Percentiles rank a stretch among this genome's conserved stretches.
phyloP scores from a whole-genome alignment of 352 stramenopile genomes.

The Phytophthora ramorum region DNA sequence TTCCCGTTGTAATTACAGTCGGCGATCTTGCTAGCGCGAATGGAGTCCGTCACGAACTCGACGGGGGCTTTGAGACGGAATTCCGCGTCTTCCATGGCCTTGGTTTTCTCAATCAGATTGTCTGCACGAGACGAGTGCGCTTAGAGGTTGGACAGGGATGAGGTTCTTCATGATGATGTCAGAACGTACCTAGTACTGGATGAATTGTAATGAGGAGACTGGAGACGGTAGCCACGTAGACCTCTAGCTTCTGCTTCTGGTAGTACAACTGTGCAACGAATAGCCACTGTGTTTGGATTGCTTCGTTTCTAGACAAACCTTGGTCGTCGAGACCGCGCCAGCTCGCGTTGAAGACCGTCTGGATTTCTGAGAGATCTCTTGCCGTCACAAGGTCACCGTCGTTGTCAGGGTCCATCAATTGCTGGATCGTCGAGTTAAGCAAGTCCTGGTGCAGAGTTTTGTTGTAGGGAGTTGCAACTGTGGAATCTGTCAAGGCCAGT shows the following conservation, averaged over 20 bases:
- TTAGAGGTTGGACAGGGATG: neutral
- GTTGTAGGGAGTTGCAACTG: constrained; percentile 62
- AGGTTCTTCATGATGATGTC: neutral
- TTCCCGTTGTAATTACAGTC: constrained; percentile 68
- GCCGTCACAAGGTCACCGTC: constrained; percentile 41
- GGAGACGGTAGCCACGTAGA: constrained; percentile 42
- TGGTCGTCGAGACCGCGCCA: constrained; percentile 54
- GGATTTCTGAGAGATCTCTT: constrained; percentile 48
- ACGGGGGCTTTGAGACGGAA: constrained; percentile 63
- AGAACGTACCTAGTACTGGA: constrained; percentile 43
- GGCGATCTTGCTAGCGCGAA: constrained; percentile 58
- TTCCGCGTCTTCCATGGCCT: constrained; percentile 60
- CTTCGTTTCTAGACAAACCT: constrained; percentile 48
- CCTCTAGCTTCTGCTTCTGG: constrained; percentile 49
- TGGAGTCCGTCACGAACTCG: constrained; percentile 62
- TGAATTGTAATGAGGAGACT: constrained; percentile 42
- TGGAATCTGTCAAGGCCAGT: constrained; percentile 51
- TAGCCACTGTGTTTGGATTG: constrained; percentile 55
- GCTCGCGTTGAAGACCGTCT: constrained; percentile 58
- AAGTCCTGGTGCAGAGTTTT: constrained; percentile 45
- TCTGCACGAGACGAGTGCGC: constrained; percentile 20
- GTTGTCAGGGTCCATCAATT: constrained; percentile 55
- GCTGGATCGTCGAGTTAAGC: constrained; percentile 50
- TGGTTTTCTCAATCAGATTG: constrained; percentile 44
- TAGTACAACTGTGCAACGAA: constrained; percentile 52